Conservation (phyloP, 2,329 filamentous ascomycete species). For the Colletotrichum lindemuthianum region DNA sequence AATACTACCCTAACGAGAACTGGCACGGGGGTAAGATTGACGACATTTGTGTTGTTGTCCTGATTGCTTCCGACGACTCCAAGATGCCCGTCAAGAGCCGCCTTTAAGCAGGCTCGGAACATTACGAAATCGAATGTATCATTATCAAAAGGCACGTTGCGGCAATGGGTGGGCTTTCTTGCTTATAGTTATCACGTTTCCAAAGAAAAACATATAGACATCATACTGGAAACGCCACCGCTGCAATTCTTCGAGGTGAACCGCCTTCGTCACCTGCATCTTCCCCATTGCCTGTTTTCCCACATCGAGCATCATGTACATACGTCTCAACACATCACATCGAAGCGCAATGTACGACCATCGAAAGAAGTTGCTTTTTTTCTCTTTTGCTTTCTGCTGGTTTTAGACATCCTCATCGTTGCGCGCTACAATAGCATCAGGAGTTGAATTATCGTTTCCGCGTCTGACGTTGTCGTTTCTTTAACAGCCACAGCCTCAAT, state of each 20-base stretch:
- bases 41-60: conserved; percentile 89
- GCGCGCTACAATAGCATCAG: background rate
- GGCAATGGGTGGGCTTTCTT: background rate
- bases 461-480: background rate
- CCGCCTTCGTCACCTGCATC: background rate
- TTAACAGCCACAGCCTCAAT: background rate
- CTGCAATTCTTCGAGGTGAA: background rate
- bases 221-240: conserved; percentile 2
- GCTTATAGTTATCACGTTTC: background rate
- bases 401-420: no score
- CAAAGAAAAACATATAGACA: background rate
- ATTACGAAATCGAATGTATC: background rate
- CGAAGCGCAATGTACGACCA: no score
- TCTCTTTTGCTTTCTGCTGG: no score
- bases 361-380: no score
- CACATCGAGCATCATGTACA: no score
- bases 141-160: conserved; percentile 9
- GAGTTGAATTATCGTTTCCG: background rate
- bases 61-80: conserved; percentile 76
- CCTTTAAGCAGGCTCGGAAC: conserved; percentile 39
- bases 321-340: no score
- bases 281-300: no score
- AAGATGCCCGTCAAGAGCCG: conserved; percentile 41
- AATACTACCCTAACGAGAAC: conserved; percentile 83
- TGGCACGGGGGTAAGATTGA: conserved; percentile 95